These are phyloP conservation scores for Mimosa bimucronata DNA, from an alignment of 306 rosid genomes.

Conservation along the genomic window DNA sequence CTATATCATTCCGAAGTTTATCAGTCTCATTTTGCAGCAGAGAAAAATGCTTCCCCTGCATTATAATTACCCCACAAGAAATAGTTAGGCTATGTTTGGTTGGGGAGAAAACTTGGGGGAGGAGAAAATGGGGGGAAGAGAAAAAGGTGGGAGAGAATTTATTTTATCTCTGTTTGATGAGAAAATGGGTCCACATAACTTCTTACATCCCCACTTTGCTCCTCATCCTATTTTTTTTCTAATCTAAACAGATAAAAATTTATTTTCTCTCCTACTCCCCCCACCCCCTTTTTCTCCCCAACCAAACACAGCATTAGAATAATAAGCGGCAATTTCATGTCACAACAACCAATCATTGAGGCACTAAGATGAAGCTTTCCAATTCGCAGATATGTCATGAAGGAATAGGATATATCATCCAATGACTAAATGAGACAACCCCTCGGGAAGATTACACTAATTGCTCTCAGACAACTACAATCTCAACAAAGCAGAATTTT, in stretches of 20 bases:
- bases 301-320: too few relatives aligned
- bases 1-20: constrained; percentile 85
- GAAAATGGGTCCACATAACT: too few relatives aligned
- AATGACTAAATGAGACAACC: constrained; percentile 3
- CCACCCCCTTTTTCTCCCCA: too few relatives aligned
- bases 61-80: constrained; percentile 6
- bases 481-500: not conserved
- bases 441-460: not conserved
- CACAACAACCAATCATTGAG: not conserved
- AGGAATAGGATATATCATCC: not conserved
- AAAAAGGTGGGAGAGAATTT: too few relatives aligned
- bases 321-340: not conserved
- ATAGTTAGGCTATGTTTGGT: too few relatives aligned
- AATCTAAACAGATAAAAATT: too few relatives aligned
- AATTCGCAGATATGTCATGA: not conserved
- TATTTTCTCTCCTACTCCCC: too few relatives aligned
- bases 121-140: too few relatives aligned
- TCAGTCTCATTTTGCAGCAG: constrained; percentile 91
- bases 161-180: too few relatives aligned
- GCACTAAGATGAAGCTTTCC: not conserved
- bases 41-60: constrained; percentile 94
- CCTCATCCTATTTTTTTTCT: too few relatives aligned
- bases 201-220: too few relatives aligned
- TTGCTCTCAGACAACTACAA: not conserved
- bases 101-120: too few relatives aligned